Percentiles rank a stretch among this genome's conserved stretches.
phyloP scores from a whole-genome alignment of 306 rosid species.

The Cercis canadensis region DNA sequence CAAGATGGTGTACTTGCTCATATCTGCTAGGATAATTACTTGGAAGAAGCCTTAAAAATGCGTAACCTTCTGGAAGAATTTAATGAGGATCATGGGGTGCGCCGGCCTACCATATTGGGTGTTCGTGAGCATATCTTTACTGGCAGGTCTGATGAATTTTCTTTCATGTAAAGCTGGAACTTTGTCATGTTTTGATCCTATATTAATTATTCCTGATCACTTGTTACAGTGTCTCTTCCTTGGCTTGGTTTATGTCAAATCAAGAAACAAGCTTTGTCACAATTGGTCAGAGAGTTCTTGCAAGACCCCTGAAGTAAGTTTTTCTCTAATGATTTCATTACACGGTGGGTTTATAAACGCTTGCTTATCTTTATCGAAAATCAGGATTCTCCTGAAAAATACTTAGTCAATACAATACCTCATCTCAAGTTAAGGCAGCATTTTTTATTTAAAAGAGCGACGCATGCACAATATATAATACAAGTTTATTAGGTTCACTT shows the following conservation, averaged over 20 bases:
- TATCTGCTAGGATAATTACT: constrained; percentile 82
- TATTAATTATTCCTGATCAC: constrained; percentile 18
- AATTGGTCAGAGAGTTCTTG: constrained; percentile 96
- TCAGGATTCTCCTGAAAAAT: constrained; percentile 15
- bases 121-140: constrained; percentile 98
- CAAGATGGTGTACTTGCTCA: constrained; percentile 37
- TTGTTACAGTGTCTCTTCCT: constrained; percentile 87
- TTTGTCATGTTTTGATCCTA: constrained; percentile 21
- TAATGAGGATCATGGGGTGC: constrained; percentile 94
- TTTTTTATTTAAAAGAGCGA: constrained; percentile 25
- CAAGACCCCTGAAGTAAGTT: constrained; percentile 94
- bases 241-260: constrained; percentile 99
- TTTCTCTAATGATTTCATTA: constrained; percentile 34
- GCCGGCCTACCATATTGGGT: constrained; percentile 92
- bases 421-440: constrained; percentile 26
- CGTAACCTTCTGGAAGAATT: constrained; percentile 97
- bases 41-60: constrained; percentile 99
- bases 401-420: constrained; percentile 16
- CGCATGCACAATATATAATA: constrained; percentile 3
- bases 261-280: constrained; percentile 98
- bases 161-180: constrained; percentile 22
- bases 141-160: constrained; percentile 74
- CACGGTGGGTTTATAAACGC: constrained; percentile 20
- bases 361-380: constrained; percentile 25
- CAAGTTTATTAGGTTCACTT: neutral